Evolutionary conservation across 768 basidiomycete genomes (phyloP).

Genomic region (Auriculariales sp.): DNA sequence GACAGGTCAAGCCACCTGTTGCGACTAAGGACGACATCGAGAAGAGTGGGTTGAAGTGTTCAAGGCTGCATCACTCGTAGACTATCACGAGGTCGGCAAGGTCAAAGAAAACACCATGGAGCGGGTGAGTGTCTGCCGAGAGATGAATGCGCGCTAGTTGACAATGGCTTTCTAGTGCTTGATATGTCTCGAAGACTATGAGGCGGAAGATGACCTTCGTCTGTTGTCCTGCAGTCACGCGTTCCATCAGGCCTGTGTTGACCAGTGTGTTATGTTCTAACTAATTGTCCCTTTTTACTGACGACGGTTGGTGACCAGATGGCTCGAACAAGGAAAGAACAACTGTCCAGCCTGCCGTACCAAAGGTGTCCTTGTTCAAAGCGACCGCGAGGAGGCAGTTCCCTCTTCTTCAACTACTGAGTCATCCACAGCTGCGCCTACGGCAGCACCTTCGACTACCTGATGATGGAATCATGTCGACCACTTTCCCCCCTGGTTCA

Average conservation of each 20-base stretch:
- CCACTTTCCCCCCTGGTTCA: no score
- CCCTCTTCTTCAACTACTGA: no score
- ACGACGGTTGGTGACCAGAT: slow-evolving; percentile 22
- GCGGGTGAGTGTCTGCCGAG: slow-evolving; percentile 32
- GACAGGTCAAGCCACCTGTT: slow-evolving; percentile 71
- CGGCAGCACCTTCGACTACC: no score
- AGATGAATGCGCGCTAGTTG: background rate
- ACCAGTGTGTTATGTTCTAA: slow-evolving; percentile 20
- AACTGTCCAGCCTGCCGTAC: slow-evolving; percentile 86
- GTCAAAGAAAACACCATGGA: slow-evolving; percentile 71
- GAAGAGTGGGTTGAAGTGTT: slow-evolving; percentile 69
- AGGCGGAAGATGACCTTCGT: slow-evolving; percentile 60
- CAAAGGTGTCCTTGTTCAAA: no score
- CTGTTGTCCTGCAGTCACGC: slow-evolving; percentile 73
- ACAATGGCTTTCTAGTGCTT: slow-evolving; percentile 37
- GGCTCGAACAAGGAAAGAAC: slow-evolving; percentile 75
- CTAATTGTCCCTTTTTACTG: background rate
- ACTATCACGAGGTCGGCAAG: slow-evolving; percentile 45
- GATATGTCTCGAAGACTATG: slow-evolving; percentile 82
- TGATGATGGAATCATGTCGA: no score
- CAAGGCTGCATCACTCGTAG: slow-evolving; percentile 31
- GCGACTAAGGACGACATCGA: slow-evolving; percentile 76
- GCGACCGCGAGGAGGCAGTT: no score
- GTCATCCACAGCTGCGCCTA: no score
- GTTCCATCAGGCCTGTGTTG: slow-evolving; percentile 84